Evolutionary conservation across 2,329 filamentous ascomycete genomes (phyloP), one percentile per base, ranked within the genome.

Genomic region (Elsinoe arachidis): DNA sequence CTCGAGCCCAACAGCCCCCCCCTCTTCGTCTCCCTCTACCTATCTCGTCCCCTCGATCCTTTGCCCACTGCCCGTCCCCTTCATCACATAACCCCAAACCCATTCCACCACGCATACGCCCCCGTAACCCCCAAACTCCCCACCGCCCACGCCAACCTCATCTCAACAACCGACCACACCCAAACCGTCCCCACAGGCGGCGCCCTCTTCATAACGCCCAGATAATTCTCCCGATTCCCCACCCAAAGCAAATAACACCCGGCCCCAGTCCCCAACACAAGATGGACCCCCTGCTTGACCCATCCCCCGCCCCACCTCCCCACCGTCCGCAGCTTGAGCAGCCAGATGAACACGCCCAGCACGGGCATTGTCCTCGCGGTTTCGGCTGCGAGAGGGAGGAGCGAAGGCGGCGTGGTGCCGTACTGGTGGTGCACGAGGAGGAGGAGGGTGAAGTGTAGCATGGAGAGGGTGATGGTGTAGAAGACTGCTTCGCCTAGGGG

Each of bases 81-180:
- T 12, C 14, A 2, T 39, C 30, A 56, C 41, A 46, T 47, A 2
- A 56, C 33, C n/a, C 54, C 69, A 66, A 81, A 82, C 2, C 76
- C 77, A 63, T 78, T 80, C 74, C 74, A 83, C 72, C 74, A 78
- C 4, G 78, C 70, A 70, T 78, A 84, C 1, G 66, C 70, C 55
- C 77, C 64, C 12, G 83, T 78, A n/a, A 73, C 69, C 39, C 74
- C 57, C 19, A 81, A 70, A 44, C 78, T 82, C n/a, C 74, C 65
- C 21, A 85, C 73, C 0, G 87, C 88, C 66, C 81, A 84, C 0
- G 77, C 66, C 39, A 95, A 74, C 57, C 89, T 80, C 73, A 96
- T 80, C 74, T 99, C 93, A 47, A 97, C 79, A 19, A 97, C 85
- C 33, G 87, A 84, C 90, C 92, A 97, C 3, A 97, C 80, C 91